These are phyloP conservation scores for Elsinoe australis DNA, from an alignment of 2,329 filamentous ascomycete genomes.

Conservation along the genomic window DNA sequence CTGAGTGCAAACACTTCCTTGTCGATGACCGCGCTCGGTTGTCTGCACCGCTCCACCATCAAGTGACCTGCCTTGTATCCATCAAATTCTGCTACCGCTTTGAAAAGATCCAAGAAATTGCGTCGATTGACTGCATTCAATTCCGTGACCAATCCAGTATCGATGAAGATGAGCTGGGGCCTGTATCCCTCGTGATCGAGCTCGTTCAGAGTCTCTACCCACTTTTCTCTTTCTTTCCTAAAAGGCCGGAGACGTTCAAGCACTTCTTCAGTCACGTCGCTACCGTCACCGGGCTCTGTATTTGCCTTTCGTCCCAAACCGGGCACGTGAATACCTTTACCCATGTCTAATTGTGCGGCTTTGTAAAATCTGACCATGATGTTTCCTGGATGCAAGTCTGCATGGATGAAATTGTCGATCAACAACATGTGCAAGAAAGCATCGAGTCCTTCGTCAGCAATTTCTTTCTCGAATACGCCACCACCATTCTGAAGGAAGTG, in stretches of 20 bases:
- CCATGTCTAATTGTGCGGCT: slow-evolving; percentile 56
- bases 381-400: slow-evolving; percentile 92
- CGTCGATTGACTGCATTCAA: slow-evolving; percentile 75
- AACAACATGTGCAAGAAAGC: slow-evolving; percentile 94
- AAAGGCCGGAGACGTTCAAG: slow-evolving; percentile 70
- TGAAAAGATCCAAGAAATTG: slow-evolving; percentile 95
- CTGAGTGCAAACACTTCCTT: slow-evolving; percentile 85
- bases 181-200: slow-evolving; percentile 83
- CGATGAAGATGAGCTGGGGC: slow-evolving; percentile 94
- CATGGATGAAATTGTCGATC: slow-evolving; percentile 95
- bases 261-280: slow-evolving; percentile 81
- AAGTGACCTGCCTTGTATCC: slow-evolving; percentile 90
- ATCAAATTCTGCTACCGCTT: slow-evolving; percentile 90
- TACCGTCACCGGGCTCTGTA: slow-evolving; percentile 40
- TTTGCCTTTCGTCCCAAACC: slow-evolving; percentile 17
- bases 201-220: slow-evolving; percentile 64
- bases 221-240: slow-evolving; percentile 55
- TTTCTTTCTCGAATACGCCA: slow-evolving; percentile 86
- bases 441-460: slow-evolving; percentile 89
- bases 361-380: slow-evolving; percentile 99
- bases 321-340: background rate
- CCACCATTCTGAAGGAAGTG: slow-evolving; percentile 88
- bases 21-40: slow-evolving; percentile 83
- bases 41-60: slow-evolving; percentile 92
- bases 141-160: slow-evolving; percentile 90